Evolutionary conservation across 345 rosid genomes (phyloP).

Genomic region (Linum trigynum): DNA sequence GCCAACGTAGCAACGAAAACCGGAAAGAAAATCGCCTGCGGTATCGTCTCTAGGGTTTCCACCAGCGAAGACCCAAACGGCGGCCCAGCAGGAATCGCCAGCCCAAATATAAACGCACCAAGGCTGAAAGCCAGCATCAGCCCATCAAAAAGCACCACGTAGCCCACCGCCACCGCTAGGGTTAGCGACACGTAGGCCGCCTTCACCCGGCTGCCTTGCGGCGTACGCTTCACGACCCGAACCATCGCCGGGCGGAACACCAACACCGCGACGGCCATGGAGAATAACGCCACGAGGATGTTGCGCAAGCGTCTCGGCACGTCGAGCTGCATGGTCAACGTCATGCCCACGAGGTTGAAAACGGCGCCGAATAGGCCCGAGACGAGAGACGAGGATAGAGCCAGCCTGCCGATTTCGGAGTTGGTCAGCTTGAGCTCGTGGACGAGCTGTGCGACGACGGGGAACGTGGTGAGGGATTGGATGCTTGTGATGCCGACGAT

Average conservation of each 20-base stretch:
- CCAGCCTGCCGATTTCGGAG: constrained; percentile 31
- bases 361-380: constrained; percentile 14
- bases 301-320: neutral
- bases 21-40: constrained; percentile 24
- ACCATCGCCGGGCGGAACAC: constrained; percentile 23
- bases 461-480: constrained; percentile 27
- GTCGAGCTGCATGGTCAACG: neutral
- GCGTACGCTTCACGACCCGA: constrained; percentile 28
- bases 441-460: constrained; percentile 25
- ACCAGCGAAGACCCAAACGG: constrained; percentile 34
- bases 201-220: constrained; percentile 25
- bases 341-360: neutral
- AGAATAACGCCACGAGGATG: neutral
- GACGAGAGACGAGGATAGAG: constrained; percentile 21
- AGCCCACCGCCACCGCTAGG: constrained; percentile 13
- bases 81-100: constrained; percentile 36
- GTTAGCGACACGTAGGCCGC: constrained; percentile 3
- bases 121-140: constrained; percentile 6
- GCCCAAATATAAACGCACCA: constrained; percentile 28
- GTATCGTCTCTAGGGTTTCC: constrained; percentile 22
- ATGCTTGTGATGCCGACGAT: neutral
- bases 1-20: constrained; percentile 15
- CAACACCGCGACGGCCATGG: neutral
- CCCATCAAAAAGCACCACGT: constrained; percentile 2
- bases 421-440: constrained; percentile 30